Percentiles rank a stretch among this genome's conserved stretches.
Conservation (phyloP, 805 yeast species). For the Hanseniaspora thailandica region DNA sequence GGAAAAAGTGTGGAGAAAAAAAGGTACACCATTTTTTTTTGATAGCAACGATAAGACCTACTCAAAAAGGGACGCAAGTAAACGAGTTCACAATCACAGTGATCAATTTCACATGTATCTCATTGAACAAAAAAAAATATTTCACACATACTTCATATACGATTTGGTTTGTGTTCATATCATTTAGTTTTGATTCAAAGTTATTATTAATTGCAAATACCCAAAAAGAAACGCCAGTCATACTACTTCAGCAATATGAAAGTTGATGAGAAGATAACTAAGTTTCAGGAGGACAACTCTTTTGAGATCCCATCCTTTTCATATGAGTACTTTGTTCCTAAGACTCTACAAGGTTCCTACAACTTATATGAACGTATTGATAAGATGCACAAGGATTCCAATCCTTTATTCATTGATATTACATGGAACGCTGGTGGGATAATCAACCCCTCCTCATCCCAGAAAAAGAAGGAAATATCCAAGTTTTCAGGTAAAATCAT, state of each 20-base stretch:
- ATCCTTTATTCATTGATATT: conserved; percentile 85
- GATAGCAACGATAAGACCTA: background rate
- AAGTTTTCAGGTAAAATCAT: conserved; percentile 13
- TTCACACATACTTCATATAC: too few relatives aligned
- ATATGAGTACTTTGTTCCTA: conserved; percentile 94
- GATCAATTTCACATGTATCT: background rate
- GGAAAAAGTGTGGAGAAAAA: background rate
- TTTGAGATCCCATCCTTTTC: conserved; percentile 59
- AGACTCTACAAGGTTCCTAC: conserved; percentile 93
- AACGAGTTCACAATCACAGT: background rate
- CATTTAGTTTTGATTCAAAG: background rate
- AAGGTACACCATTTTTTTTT: background rate
- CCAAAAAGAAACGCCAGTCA: too few relatives aligned
- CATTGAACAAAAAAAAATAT: background rate
- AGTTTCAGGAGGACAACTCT: conserved; percentile 24
- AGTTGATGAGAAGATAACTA: conserved; percentile 32
- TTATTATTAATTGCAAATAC: background rate
- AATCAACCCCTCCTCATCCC: conserved; percentile 1
- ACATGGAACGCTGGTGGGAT: conserved; percentile 99
- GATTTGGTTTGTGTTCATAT: too few relatives aligned
- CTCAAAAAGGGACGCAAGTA: background rate
- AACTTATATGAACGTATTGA: conserved; percentile 95
- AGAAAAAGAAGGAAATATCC: background rate
- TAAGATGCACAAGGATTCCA: conserved; percentile 75
- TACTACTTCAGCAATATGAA: conserved; percentile 24